These are phyloP conservation scores for Aurantiochytrium sp. DNA, from an alignment of 108 stramenopile genomes.

Conservation along the genomic window DNA sequence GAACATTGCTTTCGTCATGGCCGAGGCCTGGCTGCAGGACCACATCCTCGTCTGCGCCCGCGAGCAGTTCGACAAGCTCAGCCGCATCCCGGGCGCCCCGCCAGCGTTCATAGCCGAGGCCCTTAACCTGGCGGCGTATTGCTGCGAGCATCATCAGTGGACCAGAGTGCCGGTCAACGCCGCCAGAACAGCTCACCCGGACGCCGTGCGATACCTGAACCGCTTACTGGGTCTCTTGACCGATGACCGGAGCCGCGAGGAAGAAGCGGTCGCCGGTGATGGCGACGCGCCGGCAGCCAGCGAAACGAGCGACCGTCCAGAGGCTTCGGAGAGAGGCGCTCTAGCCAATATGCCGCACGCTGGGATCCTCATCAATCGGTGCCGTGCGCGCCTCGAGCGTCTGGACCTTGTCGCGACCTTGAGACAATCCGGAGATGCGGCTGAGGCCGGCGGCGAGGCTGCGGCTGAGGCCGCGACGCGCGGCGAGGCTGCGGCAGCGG, in stretches of 20 bases:
- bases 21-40: not conserved
- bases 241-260: too few species aligned
- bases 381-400: not conserved
- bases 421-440: too few species aligned
- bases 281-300: too few species aligned
- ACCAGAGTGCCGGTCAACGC: not conserved
- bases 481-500: too few species aligned
- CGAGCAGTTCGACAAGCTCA: conserved; percentile 12
- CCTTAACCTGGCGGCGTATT: not conserved
- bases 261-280: too few species aligned
- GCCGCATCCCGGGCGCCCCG: not conserved
- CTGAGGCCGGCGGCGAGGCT: too few species aligned
- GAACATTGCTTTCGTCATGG: not conserved
- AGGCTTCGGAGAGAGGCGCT: too few species aligned
- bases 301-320: too few species aligned
- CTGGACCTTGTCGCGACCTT: not conserved
- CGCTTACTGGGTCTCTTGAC: not conserved
- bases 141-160: not conserved
- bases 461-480: too few species aligned
- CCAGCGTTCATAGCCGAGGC: not conserved
- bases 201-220: not conserved
- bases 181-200: not conserved
- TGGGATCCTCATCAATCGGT: not conserved
- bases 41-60: not conserved
- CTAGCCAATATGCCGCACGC: not conserved